Base-by-base conservation (phyloP, 2,329 filamentous ascomycete species). In the Alternaria longipes region DNA sequence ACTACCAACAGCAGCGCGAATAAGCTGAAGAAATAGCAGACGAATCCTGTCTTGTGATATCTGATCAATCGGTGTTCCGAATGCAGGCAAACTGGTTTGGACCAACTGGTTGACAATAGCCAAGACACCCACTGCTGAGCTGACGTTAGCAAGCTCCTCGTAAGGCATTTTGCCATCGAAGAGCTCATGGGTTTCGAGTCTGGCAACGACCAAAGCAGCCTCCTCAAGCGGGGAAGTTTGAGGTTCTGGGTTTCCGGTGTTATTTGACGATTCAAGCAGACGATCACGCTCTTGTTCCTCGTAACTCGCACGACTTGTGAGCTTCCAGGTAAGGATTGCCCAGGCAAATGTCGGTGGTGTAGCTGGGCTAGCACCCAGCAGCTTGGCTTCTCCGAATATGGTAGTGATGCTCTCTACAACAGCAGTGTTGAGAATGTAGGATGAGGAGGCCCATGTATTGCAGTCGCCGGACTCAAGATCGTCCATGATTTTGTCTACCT, bases 281-380 rank as follows among this genome's bases (percentile, higher is more conserved):
- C 57, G 63, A 9, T 78, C 73, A 12, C 72, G 74, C 26, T 73
- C 68, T 46, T 74, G 66, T 41, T 75, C 72, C n/a, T 75, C 62
- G 24, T 55, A 45, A 26, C 41, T 66, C 8, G 69, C 72, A 8
- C 68, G 63, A 5, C 53, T 57, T 2, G 63, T 69, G 8, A 77
- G 66, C 46, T 68, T 73, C 67, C 67, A 77, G 4, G 66, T 69
- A 26, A 97, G 86, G 49, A 94, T 82, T 4, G 90, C 88, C 94
- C 94, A 98, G 3, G 91, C 87, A 67, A 96, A 91, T 20, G 92
- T 85, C 18, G 91, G 88, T 1, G 92, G 92, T 56, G 87, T 88
- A 20, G 91, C 91, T 36, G 87, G 87, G 38, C 84, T 81, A n/a
- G 87, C 83, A 16, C 85, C 85, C 20, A 74, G 45, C 18, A 80